Conservation (phyloP, 495 filamentous ascomycete species). For the Daldinia decipiens region DNA sequence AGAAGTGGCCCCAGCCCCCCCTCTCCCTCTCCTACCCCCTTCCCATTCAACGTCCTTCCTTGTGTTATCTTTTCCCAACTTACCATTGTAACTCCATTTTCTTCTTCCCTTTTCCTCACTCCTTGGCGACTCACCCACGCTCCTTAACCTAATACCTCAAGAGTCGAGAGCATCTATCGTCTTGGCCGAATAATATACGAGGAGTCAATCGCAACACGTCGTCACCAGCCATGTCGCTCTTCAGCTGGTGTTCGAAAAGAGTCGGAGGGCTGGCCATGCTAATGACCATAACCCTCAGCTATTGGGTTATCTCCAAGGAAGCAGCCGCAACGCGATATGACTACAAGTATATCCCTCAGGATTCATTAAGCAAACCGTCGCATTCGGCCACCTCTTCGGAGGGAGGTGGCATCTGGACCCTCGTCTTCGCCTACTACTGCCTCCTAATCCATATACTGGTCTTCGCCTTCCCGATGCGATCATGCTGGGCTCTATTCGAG, state of each 20-base stretch:
- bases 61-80: slow-evolving; percentile 42
- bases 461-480: slow-evolving; percentile 63
- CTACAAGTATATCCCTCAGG: slow-evolving; percentile 57
- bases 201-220: slow-evolving; percentile 38
- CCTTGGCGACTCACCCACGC: slow-evolving; percentile 31
- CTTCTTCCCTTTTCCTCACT: slow-evolving; percentile 32
- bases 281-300: slow-evolving; percentile 54
- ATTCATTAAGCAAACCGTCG: slow-evolving; percentile 55
- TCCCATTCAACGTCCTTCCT: slow-evolving; percentile 42
- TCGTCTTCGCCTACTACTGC: slow-evolving; percentile 62
- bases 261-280: slow-evolving; percentile 62
- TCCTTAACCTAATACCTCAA: slow-evolving; percentile 27
- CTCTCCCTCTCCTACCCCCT: slow-evolving; percentile 31
- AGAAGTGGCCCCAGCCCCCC: slow-evolving; percentile 37
- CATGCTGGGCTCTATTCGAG: slow-evolving; percentile 63
- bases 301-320: slow-evolving; percentile 60
- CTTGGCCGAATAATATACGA: slow-evolving; percentile 18
- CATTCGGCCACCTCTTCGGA: slow-evolving; percentile 43
- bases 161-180: slow-evolving; percentile 18
- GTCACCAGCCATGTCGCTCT: slow-evolving; percentile 55
- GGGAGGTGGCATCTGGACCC: slow-evolving; percentile 52
- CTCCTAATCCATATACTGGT: slow-evolving; percentile 64
- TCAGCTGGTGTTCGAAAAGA: slow-evolving; percentile 60
- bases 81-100: slow-evolving; percentile 22
- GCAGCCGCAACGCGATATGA: slow-evolving; percentile 54